Base-by-base conservation (phyloP, 768 basidiomycete species). In the Amanita polypyramis region DNA sequence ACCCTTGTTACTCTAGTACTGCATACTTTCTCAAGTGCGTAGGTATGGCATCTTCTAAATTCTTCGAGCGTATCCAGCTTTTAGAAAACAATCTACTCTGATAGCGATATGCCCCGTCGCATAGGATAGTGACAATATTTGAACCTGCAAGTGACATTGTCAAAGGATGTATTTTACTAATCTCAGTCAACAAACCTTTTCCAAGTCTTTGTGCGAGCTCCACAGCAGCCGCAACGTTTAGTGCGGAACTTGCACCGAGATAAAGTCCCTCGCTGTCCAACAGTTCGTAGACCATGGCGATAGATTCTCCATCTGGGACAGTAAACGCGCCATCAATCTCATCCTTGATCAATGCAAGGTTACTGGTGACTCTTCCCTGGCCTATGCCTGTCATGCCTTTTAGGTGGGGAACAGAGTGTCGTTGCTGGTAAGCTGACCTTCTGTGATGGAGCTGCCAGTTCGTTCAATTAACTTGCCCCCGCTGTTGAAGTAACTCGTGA, bases 51-150 rank as follows among this genome's bases (percentile, higher is more conserved):
- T 75, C 69, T 35, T 76, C 73, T 43, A 99, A 69, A 0, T 75
- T 81, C 62, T 98, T 98, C 30, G 75, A 69, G 60, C 80, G 70
- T 40, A 99, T 67, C 96, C 96, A 99, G 56, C 79, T 77, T 62
- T 86, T 86, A 12, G 93, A 96, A 70, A 99, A 99, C 30, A 99
- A 69, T 9, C 96, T 77, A 52, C 89, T 94, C 68, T 98, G 96
- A 60, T 99, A 96, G 60, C 96, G 78, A 60, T 98, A 95, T 38
- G 96, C 96, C 5, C 95, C 96, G 60, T 99, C 96, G 62, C 86
- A 90, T 33, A 99, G 66, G 45, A 97, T 75, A 4, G 96, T 99
- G 1, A 81, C 92, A 23, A 98, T 72, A 12, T 74, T 89, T 17
- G 85, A 84, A 30, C 87, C 88, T 92, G 47, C n/a, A 35, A 38